Percentiles rank a stretch among this genome's conserved stretches.
phyloP scores from a whole-genome alignment of 768 basidiomycete species.

The Lactarius hatsudake region DNA sequence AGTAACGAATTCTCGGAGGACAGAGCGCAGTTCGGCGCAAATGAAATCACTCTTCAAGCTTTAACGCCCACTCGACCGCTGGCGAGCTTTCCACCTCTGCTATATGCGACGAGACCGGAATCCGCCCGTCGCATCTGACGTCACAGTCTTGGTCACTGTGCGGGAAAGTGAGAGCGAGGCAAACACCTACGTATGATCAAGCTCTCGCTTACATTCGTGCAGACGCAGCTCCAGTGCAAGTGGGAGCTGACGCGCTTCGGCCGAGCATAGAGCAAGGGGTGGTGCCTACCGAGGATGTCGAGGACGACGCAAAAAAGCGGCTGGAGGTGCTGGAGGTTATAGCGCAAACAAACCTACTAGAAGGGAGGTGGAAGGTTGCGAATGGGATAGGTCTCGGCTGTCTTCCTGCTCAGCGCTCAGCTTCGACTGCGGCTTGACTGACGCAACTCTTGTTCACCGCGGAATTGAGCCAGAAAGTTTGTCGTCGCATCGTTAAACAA shows the following conservation, averaged over 20 bases:
- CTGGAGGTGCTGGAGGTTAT: slow-evolving; percentile 69
- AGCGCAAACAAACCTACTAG: slow-evolving; percentile 80
- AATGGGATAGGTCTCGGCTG: slow-evolving; percentile 65
- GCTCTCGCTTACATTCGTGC: slow-evolving; percentile 66
- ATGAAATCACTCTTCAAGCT: too few relatives aligned
- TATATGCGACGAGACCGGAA: slow-evolving; percentile 47
- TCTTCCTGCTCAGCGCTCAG: slow-evolving; percentile 20
- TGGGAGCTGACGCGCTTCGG: slow-evolving; percentile 42
- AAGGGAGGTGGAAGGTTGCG: slow-evolving; percentile 71
- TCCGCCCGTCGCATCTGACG: slow-evolving; percentile 56
- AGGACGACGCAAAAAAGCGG: slow-evolving; percentile 38
- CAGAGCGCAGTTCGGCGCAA: too few relatives aligned
- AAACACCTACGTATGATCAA: slow-evolving; percentile 71
- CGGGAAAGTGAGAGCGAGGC: too few relatives aligned
- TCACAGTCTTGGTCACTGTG: slow-evolving; percentile 26
- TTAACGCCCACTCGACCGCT: too few relatives aligned
- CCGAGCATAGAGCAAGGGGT: slow-evolving; percentile 26
- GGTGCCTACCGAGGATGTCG: slow-evolving; percentile 24
- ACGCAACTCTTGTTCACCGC: slow-evolving; percentile 36
- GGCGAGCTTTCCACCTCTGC: too few relatives aligned
- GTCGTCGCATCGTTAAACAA: slow-evolving; percentile 79
- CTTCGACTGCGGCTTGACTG: not conserved
- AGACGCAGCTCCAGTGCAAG: slow-evolving; percentile 54
- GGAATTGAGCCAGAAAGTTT: slow-evolving; percentile 62
- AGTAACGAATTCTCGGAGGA: too few relatives aligned